phyloP scores from a whole-genome alignment of 106 monocot species.

The Allium fistulosum region DNA sequence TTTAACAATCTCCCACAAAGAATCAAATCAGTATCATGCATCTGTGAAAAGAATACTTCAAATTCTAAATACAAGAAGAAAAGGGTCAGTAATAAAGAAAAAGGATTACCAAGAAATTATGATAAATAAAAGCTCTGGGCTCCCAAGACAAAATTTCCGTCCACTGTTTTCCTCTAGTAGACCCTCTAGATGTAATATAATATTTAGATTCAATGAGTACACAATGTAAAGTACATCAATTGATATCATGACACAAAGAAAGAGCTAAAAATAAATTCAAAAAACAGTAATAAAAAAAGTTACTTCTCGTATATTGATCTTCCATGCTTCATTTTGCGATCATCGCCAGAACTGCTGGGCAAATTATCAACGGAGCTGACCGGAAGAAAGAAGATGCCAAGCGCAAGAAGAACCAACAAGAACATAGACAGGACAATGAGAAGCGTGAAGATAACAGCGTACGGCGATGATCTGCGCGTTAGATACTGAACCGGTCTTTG shows the following conservation, averaged over 20 bases:
- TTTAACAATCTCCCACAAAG: too few relatives aligned
- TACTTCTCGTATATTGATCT: conserved; percentile 19
- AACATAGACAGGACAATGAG: conserved; percentile 38
- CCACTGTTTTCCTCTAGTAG: conserved; percentile 34
- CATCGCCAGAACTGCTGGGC: neutral
- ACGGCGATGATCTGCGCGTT: conserved; percentile 29
- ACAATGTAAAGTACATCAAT: too few relatives aligned
- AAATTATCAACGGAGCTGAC: conserved; percentile 13
- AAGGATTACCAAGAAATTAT: conserved; percentile 41
- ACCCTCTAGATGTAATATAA: conserved; percentile 13
- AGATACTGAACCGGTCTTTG: conserved; percentile 10
- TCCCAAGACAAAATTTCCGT: conserved; percentile 60
- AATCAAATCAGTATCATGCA: too few relatives aligned
- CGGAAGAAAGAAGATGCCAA: conserved; percentile 68
- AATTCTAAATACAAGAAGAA: too few relatives aligned
- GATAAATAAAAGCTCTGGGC: conserved; percentile 51
- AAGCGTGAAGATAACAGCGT: conserved; percentile 25
- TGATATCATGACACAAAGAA: too few relatives aligned
- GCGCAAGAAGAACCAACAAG: conserved; percentile 51
- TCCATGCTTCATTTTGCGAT: neutral
- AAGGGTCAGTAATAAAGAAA: neutral
- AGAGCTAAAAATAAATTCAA: neutral
- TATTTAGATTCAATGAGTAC: neutral
- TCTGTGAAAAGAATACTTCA: too few relatives aligned
- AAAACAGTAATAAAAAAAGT: neutral